These are phyloP conservation scores for Termitomyces heimii DNA, from an alignment of 768 basidiomycete genomes.

Conservation along the genomic window DNA sequence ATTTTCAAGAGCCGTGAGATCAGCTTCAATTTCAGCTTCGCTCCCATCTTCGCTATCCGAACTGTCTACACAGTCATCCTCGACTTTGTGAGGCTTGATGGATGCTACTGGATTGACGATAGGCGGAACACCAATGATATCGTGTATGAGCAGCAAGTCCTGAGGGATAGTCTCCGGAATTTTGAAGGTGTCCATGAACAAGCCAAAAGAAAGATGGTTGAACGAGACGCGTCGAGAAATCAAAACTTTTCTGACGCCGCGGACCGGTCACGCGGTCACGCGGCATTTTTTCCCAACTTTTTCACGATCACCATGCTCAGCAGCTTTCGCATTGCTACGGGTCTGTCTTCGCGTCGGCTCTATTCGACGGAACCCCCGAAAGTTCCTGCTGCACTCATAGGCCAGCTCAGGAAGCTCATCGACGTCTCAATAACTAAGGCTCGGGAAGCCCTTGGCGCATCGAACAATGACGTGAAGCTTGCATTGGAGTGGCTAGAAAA, in stretches of 20 bases:
- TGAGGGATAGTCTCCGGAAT: slow-evolving; percentile 60
- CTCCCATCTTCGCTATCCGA: slow-evolving; percentile 51
- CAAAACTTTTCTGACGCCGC: slow-evolving; percentile 6
- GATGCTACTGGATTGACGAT: not conserved
- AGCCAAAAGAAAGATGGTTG: not conserved
- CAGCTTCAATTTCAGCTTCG: slow-evolving; percentile 71
- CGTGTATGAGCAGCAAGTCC: slow-evolving; percentile 70
- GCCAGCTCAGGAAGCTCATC: slow-evolving; percentile 76
- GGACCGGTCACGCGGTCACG: slow-evolving; percentile 12
- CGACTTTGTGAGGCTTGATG: slow-evolving; percentile 6
- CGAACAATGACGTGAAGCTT: slow-evolving; percentile 64
- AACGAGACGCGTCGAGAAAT: slow-evolving; percentile 10
- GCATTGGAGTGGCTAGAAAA: slow-evolving; percentile 81
- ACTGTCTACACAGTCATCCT: slow-evolving; percentile 47
- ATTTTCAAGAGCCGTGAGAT: slow-evolving; percentile 34
- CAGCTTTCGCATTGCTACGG: slow-evolving; percentile 12
- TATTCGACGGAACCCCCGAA: slow-evolving; percentile 54
- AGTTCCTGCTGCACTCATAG: slow-evolving; percentile 71
- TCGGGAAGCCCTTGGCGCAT: slow-evolving; percentile 74
- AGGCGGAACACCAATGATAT: slow-evolving; percentile 41
- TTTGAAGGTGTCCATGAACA: slow-evolving; percentile 45
- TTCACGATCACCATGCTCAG: slow-evolving; percentile 13
- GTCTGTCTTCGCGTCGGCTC: slow-evolving; percentile 22
- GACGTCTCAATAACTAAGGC: slow-evolving; percentile 86
- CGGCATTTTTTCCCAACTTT: slow-evolving; percentile 12